phyloP scores from a whole-genome alignment of 768 basidiomycete genomes.

The Tylopilus balloui region DNA sequence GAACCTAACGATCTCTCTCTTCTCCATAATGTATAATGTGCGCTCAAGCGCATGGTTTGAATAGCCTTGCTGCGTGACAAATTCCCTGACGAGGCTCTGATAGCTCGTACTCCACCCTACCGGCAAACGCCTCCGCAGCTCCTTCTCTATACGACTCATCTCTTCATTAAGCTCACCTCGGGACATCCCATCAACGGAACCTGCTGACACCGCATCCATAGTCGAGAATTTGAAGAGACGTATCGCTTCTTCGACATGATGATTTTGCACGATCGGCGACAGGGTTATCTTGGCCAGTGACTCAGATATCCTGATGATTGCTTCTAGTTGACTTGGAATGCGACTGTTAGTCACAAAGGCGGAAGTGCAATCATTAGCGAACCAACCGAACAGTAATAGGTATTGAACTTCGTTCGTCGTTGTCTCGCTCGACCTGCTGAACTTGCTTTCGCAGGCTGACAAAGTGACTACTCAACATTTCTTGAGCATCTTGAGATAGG shows the following conservation, averaged over 20 bases:
- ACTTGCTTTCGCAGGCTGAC: conserved; percentile 90
- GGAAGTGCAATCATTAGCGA: background rate
- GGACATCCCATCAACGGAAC: conserved; percentile 88
- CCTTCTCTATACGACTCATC: conserved; percentile 85
- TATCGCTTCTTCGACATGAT: conserved; percentile 97
- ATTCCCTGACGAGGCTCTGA: conserved; percentile 87
- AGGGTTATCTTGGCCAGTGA: conserved; percentile 93
- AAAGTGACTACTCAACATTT: conserved; percentile 95
- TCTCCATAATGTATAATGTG: conserved; percentile 88
- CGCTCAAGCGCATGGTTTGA: conserved; percentile 88
- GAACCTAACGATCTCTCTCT: conserved; percentile 91
- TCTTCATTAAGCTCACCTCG: conserved; percentile 92
- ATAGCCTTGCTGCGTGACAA: conserved; percentile 89
- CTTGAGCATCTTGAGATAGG: conserved; percentile 87
- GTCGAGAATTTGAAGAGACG: conserved; percentile 98
- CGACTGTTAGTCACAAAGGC: conserved; percentile 1
- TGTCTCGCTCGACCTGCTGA: conserved; percentile 92
- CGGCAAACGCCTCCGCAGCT: conserved; percentile 75
- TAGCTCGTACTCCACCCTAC: conserved; percentile 98
- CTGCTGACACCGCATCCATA: conserved; percentile 97
- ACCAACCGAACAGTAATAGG: conserved; percentile 94
- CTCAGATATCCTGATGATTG: conserved; percentile 98
- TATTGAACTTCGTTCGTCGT: conserved; percentile 95
- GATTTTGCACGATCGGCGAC: conserved; percentile 76
- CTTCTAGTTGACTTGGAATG: conserved; percentile 77